phyloP scores from a whole-genome alignment of 73 alveolate genomes.

The Symbiodinium natans region DNA sequence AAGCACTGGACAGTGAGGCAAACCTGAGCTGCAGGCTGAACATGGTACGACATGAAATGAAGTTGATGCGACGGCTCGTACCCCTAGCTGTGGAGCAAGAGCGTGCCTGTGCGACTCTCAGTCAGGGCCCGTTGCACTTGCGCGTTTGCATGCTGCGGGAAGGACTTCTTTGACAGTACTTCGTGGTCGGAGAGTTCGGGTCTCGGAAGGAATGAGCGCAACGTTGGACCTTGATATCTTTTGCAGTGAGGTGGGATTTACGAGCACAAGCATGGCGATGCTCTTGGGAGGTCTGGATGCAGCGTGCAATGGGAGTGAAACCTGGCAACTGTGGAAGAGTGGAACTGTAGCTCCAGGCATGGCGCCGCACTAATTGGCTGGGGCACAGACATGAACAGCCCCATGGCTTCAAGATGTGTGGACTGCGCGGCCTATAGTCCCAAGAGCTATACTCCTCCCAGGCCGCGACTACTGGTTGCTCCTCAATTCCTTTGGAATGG shows the following conservation, averaged over 20 bases:
- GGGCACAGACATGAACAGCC: constrained; percentile 52
- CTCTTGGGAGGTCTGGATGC: constrained; percentile 17
- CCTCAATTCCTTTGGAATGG: constrained; percentile 56
- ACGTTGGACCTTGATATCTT: background rate
- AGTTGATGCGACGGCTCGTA: no score
- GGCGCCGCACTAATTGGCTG: constrained; percentile 61
- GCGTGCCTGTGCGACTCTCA: no score
- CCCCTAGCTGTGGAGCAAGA: no score
- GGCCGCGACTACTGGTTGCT: constrained; percentile 84
- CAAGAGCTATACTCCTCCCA: background rate
- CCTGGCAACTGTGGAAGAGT: background rate
- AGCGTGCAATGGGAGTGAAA: background rate
- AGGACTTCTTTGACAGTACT: constrained; percentile 55
- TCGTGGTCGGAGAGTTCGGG: constrained; percentile 57
- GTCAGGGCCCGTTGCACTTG: no score
- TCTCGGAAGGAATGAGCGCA: background rate
- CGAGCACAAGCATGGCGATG: constrained; percentile 42
- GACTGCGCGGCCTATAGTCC: background rate
- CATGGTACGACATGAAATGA: no score
- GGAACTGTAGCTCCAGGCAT: background rate
- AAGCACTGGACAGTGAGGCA: no score
- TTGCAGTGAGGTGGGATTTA: constrained; percentile 42
- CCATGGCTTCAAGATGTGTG: background rate
- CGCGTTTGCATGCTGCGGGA: no score
- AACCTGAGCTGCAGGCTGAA: no score